Conservation (phyloP, 2,329 filamentous ascomycete genomes). For the Cercospora sesami region DNA sequence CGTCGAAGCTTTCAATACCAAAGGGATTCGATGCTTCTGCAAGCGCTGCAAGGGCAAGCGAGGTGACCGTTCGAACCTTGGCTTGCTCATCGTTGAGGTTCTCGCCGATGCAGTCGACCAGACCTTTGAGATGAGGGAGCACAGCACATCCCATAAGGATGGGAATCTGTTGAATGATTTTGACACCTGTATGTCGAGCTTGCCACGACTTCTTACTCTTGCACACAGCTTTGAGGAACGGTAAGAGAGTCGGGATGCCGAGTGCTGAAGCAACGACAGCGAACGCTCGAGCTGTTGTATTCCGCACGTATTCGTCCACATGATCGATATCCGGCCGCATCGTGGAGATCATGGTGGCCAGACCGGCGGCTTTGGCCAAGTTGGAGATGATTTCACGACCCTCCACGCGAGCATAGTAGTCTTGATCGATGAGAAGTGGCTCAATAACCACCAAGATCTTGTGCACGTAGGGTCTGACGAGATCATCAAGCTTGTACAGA, state of each 20-base stretch:
- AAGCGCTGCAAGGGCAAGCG: conserved; percentile 88
- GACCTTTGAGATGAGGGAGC: conserved; percentile 87
- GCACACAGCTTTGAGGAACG: conserved; percentile 93
- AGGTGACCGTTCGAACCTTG: conserved; percentile 95
- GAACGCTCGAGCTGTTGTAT: conserved; percentile 95
- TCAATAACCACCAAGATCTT: conserved; percentile 99
- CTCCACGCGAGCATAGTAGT: conserved; percentile 98
- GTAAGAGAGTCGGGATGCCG: conserved; percentile 90
- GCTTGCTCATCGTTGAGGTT: conserved; percentile 97
- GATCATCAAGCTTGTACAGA: conserved; percentile 95
- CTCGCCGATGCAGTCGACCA: conserved; percentile 94
- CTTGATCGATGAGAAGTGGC: conserved; percentile 97
- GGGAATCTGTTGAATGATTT: conserved; percentile 98
- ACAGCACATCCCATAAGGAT: conserved; percentile 99
- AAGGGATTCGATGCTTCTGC: conserved; percentile 97
- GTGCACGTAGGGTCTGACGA: conserved; percentile 94
- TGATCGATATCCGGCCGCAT: conserved; percentile 99
- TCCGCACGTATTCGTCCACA: conserved; percentile 95
- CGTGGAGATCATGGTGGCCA: conserved; percentile 98
- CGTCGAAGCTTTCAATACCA: conserved; percentile 98
- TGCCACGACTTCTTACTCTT: conserved; percentile 99
- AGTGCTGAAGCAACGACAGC: conserved; percentile 95
- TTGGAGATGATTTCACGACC: conserved; percentile 99
- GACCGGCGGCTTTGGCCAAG: conserved; percentile 89
- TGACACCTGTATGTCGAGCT: conserved; percentile 94